Base-by-base conservation (phyloP, 345 rosid species). In the Durio zibethinus region DNA sequence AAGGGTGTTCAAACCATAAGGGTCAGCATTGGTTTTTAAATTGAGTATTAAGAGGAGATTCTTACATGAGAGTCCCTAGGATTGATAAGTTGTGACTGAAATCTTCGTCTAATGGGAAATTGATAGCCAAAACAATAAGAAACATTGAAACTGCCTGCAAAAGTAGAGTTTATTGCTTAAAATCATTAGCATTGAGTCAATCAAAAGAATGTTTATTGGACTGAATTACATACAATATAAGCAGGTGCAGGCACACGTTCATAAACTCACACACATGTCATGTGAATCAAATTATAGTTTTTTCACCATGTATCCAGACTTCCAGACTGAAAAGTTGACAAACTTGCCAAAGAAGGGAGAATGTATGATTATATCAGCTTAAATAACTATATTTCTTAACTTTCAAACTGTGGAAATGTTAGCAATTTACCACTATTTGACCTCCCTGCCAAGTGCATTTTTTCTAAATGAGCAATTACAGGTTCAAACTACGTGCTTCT, bases 111-210 rank as follows among this genome's bases (percentile, higher is more conserved):
- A 87, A 72, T 9, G 90, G 92, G 74, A 86, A 84, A 74, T 84
- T 84, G 79, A 88, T 88, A 3, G 90, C 88, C 78, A 79, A 80
- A 16, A 84, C 90, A 77, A 77, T 76, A 1, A 89, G 79, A 85
- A 85, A 89, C 97, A 91, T 91, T 43, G 95, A 90, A 50, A 81
- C 72, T 48, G 97, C 92, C 94, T 93, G 93, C 86, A 85, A 18
- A 70, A 54, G 75, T 50, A 56, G n/a, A 80, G 56, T 62, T 74
- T 9, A 71, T 71, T 50, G 42, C 61, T 68, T 45, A 45, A 69
- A 35, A 40, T 42, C 10, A 57, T 80, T 61, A 78, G 33, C 71
- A 62, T 33, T 16, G 25, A 2, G 7, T 11, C 45, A 47, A 52
- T 78, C 40, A 54, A 56, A 45, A 36, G 38, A 11, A 11, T 14